phyloP scores from a whole-genome alignment of 805 yeast genomes.

The Myxozyma melibiosi region DNA sequence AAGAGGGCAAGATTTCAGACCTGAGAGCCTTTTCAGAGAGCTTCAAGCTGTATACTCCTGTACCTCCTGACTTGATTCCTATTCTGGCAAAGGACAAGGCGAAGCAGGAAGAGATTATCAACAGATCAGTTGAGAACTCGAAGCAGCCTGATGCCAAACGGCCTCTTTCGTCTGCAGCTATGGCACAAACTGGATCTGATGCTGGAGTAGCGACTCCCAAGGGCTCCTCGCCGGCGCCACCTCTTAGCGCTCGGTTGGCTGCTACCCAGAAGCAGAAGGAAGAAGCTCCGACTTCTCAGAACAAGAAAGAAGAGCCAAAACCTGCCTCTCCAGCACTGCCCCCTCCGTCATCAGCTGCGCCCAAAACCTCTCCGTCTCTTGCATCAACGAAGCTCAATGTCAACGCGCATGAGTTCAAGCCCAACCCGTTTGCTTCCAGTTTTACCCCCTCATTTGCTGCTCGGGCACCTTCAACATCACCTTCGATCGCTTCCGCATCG shows the following conservation, averaged over 20 bases:
- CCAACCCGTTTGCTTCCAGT: slow-evolving; percentile 68
- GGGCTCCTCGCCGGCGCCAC: slow-evolving; percentile 16
- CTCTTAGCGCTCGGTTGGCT: slow-evolving; percentile 18
- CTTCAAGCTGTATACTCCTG: slow-evolving; percentile 61
- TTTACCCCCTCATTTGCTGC: slow-evolving; percentile 53
- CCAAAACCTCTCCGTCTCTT: slow-evolving; percentile 17
- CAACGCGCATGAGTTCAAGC: slow-evolving; percentile 62
- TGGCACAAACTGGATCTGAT: slow-evolving; percentile 15
- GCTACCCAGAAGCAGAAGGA: slow-evolving; percentile 14
- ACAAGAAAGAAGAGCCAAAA: slow-evolving; percentile 16
- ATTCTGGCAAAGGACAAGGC: slow-evolving; percentile 66
- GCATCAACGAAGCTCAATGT: slow-evolving; percentile 57
- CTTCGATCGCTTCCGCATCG: slow-evolving; percentile 10
- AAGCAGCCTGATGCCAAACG: slow-evolving; percentile 22
- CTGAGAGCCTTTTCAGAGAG: slow-evolving; percentile 77
- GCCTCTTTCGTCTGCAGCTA: slow-evolving; percentile 32
- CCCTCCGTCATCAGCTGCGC: slow-evolving; percentile 11
- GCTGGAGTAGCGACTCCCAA: slow-evolving; percentile 21
- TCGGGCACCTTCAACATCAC: slow-evolving; percentile 14
- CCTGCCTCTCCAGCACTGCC: slow-evolving; percentile 24
- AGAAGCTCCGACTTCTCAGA: slow-evolving; percentile 21
- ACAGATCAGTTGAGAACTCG: slow-evolving; percentile 33
- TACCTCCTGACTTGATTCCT: slow-evolving; percentile 68
- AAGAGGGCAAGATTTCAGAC: slow-evolving; percentile 42
- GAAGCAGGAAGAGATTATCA: slow-evolving; percentile 64